phyloP scores from a whole-genome alignment of 805 yeast genomes.

The Allodekkera sacchari region DNA sequence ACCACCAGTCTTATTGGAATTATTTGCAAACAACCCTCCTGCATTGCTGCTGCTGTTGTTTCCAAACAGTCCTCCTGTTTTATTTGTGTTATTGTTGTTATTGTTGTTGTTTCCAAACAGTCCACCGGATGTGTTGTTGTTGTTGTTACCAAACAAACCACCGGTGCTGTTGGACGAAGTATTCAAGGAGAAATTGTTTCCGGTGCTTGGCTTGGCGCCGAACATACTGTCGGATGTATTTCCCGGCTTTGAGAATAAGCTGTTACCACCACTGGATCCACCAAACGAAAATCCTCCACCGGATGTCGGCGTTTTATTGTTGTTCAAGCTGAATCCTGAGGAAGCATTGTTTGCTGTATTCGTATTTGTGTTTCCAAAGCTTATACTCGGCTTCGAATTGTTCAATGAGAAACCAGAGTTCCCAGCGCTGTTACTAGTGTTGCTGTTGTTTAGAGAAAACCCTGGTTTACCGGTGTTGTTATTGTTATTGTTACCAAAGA shows the following conservation, averaged over 20 bases:
- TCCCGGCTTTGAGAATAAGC: too few relatives aligned
- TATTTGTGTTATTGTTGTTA: neutral
- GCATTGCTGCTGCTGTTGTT: slow-evolving; percentile 7
- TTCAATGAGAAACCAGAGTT: slow-evolving; percentile 12
- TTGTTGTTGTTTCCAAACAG: neutral
- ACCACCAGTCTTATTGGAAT: slow-evolving; percentile 11
- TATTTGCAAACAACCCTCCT: slow-evolving; percentile 5
- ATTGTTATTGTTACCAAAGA: slow-evolving; percentile 6
- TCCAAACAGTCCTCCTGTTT: slow-evolving; percentile 3
- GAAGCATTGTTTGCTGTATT: slow-evolving; percentile 5
- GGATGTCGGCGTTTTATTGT: slow-evolving; percentile 2
- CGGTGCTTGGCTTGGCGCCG: too few relatives aligned
- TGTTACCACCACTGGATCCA: too few relatives aligned
- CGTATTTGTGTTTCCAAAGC: too few relatives aligned
- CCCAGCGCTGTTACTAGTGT: neutral
- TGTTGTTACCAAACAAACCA: slow-evolving; percentile 15
- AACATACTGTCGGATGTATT: too few relatives aligned
- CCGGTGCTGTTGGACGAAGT: slow-evolving; percentile 6
- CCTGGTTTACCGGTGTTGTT: slow-evolving; percentile 4
- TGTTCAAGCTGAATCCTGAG: slow-evolving; percentile 3
- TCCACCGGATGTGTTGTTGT: slow-evolving; percentile 2
- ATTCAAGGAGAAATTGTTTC: slow-evolving; percentile 1
- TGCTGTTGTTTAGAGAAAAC: slow-evolving; percentile 7
- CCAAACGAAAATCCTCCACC: slow-evolving; percentile 8
- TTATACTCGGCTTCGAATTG: too few relatives aligned